phyloP scores from a whole-genome alignment of 345 rosid genomes.

The Euphorbia lathyris region DNA sequence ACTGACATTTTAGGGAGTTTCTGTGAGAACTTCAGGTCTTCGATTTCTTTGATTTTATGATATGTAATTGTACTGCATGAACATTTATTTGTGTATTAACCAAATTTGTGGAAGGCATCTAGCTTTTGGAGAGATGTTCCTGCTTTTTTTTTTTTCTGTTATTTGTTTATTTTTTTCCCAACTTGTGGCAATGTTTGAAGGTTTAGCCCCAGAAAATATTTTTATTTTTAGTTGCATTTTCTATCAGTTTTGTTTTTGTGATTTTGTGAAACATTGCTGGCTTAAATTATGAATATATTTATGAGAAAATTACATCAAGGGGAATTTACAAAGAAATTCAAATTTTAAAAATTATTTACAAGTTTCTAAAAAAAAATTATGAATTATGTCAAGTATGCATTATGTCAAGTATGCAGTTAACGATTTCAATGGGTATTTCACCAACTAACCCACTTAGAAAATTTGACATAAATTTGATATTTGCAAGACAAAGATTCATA shows the following conservation, averaged over 20 bases:
- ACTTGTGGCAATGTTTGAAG: not conserved
- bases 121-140: not conserved
- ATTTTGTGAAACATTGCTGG: no score
- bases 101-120: not conserved
- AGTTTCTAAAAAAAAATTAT: no score
- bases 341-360: no score
- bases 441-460: no score
- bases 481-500: no score
- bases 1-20: constrained; percentile 30
- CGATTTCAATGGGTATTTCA: no score
- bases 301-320: no score
- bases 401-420: no score
- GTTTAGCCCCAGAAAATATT: not conserved
- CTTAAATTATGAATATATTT: not conserved
- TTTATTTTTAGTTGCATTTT: not conserved
- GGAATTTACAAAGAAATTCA: no score
- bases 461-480: no score
- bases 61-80: constrained; percentile 22
- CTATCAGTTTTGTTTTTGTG: not conserved
- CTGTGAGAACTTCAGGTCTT: constrained; percentile 23
- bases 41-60: constrained; percentile 19
- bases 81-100: not conserved
- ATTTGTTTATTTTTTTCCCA: not conserved
- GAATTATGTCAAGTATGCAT: no score
- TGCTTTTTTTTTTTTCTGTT: not conserved